A percentile compares a stretch with the other conserved stretches of the same genome.
Conservation (phyloP, 495 filamentous ascomycete genomes). For the Aspergillus heteromorphus region DNA sequence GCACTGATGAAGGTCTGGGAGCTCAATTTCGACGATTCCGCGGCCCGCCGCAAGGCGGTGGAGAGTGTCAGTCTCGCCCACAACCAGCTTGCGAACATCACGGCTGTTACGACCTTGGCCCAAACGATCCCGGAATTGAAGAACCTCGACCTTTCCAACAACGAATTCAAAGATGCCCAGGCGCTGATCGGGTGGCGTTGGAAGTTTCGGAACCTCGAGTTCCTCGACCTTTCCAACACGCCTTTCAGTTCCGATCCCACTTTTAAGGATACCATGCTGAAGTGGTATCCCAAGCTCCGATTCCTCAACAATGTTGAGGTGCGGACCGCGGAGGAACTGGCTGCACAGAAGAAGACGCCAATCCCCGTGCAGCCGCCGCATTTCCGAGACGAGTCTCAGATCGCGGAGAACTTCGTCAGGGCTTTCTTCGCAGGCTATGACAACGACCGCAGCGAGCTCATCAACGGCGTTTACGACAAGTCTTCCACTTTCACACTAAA, state of each 20-base stretch:
- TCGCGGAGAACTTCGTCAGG: constrained; percentile 68
- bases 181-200: constrained; percentile 63
- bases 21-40: constrained; percentile 56
- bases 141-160: constrained; percentile 78
- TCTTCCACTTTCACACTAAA: constrained; percentile 73
- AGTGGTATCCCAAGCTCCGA: constrained; percentile 74
- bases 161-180: constrained; percentile 59
- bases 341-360: constrained; percentile 49
- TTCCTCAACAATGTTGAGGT: constrained; percentile 67
- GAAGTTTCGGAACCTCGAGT: constrained; percentile 71
- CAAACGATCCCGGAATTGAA: constrained; percentile 74
- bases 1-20: constrained; percentile 80
- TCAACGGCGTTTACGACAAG: constrained; percentile 67
- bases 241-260: constrained; percentile 59
- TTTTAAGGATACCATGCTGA: constrained; percentile 64
- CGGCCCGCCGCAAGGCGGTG: constrained; percentile 66
- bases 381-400: constrained; percentile 69
- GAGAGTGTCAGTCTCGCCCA: constrained; percentile 69
- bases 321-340: constrained; percentile 61
- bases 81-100: constrained; percentile 67
- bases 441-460: constrained; percentile 56
- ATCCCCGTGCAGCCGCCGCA: constrained; percentile 64
- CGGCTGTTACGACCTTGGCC: constrained; percentile 64
- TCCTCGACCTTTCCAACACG: constrained; percentile 71
- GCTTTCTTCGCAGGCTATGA: constrained; percentile 75